A percentile compares a stretch with the other conserved stretches of the same genome.
Conservation (phyloP, 2,329 filamentous ascomycete genomes). For the Fusarium nodosum region DNA sequence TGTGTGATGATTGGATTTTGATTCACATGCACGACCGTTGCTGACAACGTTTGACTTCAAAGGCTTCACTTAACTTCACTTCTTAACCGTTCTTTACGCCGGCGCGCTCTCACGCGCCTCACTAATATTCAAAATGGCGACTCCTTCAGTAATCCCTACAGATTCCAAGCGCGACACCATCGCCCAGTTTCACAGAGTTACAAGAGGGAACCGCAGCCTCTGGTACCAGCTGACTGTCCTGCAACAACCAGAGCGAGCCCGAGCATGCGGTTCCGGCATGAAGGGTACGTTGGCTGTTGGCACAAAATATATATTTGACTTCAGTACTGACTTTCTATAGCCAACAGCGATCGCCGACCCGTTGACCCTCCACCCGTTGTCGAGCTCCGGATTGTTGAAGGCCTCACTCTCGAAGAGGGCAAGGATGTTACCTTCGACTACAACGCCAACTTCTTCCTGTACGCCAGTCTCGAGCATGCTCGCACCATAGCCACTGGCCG, state of each 20-base stretch:
- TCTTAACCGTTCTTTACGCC: slow-evolving; percentile 27
- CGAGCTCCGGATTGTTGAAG: slow-evolving; percentile 87
- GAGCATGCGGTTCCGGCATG: slow-evolving; percentile 94
- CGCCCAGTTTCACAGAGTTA: slow-evolving; percentile 66
- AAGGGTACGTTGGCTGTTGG: slow-evolving; percentile 76
- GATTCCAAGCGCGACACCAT: slow-evolving; percentile 54
- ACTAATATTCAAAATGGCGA: slow-evolving; percentile 52
- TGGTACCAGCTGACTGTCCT: slow-evolving; percentile 88
- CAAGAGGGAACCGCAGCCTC: slow-evolving; percentile 80
- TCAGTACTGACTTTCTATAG: slow-evolving; percentile 47
- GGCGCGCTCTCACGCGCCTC: slow-evolving; percentile 19
- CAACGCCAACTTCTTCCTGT: slow-evolving; percentile 98
- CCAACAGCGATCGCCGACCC: slow-evolving; percentile 80
- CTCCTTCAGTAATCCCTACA: slow-evolving; percentile 49
- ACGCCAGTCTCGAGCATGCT: slow-evolving; percentile 88
- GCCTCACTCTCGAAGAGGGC: slow-evolving; percentile 69
- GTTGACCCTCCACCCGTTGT: slow-evolving; percentile 96
- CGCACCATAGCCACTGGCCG: slow-evolving; percentile 86
- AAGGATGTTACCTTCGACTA: slow-evolving; percentile 88
- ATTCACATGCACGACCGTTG: slow-evolving; percentile 25
- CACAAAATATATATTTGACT: background rate
- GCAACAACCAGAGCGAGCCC: slow-evolving; percentile 92
- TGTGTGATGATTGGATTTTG: slow-evolving; percentile 11
- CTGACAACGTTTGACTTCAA: slow-evolving; percentile 24
- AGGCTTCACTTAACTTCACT: slow-evolving; percentile 33